A percentile compares a stretch with the other conserved stretches of the same genome.
Conservation (phyloP, 2,329 filamentous ascomycete genomes). For the Pestalotiopsis sp. region DNA sequence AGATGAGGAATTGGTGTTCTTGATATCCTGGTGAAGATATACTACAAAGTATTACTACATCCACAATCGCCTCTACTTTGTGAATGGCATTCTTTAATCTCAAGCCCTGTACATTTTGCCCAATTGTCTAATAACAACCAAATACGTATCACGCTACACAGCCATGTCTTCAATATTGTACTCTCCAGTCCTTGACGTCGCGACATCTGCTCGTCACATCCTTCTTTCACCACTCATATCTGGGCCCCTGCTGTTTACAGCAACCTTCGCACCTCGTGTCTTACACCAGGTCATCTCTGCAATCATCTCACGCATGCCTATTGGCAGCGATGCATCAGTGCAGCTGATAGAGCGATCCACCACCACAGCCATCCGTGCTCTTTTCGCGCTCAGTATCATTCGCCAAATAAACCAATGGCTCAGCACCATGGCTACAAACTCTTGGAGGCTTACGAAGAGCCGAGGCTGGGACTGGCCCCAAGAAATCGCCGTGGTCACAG, state of each 20-base stretch:
- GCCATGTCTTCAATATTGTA: conserved; percentile 2
- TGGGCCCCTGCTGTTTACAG: background rate
- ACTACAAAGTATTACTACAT: background rate
- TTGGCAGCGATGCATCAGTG: background rate
- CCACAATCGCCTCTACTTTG: background rate
- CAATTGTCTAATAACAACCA: background rate
- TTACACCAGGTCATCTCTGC: background rate
- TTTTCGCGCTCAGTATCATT: background rate
- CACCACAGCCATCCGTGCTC: conserved; percentile 1
- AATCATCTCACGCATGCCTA: background rate
- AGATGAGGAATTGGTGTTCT: background rate
- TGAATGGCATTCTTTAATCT: background rate
- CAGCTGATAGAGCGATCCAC: background rate
- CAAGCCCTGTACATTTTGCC: background rate
- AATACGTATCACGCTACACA: background rate
- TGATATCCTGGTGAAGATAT: background rate
- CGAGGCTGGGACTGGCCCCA: conserved; percentile 27
- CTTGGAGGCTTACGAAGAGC: background rate
- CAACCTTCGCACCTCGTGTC: background rate
- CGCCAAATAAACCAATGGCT: conserved; percentile 1
- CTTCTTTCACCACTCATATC: background rate
- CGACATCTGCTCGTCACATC: background rate
- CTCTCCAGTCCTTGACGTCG: background rate
- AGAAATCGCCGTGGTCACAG: conserved; percentile 30
- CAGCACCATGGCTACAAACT: conserved; percentile 4